Evolutionary conservation across 2,329 filamentous ascomycete species (phyloP), one percentile per base, ranked within the genome.

Genomic region (Venturia oleaginea): DNA sequence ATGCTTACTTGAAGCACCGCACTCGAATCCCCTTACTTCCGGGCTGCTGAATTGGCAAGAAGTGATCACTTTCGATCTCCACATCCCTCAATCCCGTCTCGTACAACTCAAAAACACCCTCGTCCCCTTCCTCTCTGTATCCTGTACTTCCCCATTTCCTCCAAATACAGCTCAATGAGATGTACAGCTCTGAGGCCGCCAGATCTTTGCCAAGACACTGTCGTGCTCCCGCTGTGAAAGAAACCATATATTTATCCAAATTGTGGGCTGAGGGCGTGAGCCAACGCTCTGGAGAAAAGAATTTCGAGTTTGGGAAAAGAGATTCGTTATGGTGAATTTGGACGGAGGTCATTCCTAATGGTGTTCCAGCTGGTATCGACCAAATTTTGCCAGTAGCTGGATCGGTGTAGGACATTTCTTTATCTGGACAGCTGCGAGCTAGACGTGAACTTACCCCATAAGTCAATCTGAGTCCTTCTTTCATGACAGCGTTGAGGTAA

Each of bases 141-240:
- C 46, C 32, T 55, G 40, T 38, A 38, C 64, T 48, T 32, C 61
- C 19, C 51, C 51, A 27, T 48, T 22, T 34, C 55, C 59, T 37
- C 63, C 72, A 71, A 17, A 73, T 30, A 51, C 62, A 64, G 19
- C 65, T 70, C n/a, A 71, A 54, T 51, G 66, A 67, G 10, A 70
- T 37, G 59, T 71, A 77, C 32, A 78, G 67, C 68, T 78, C 76
- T 11, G 74, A 67, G 24, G 76, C 75, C n/a, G 72, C 76, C 3
- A 78, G 67, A 68, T 81, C 77, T 54, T 77, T 86, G 3, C 85
- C 86, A 30, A 86, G 81, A 67, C 87, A 90, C 0, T 85, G 86
- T 68, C 87, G 77, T 0, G 84, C 86, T 4, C 87, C 87, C 59
- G 78, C 83, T 6, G 85, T 82, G 27, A 76, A 89, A 89, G 0